Base-by-base conservation (phyloP, 2,329 filamentous ascomycete species). In the Colletotrichum sidae region DNA sequence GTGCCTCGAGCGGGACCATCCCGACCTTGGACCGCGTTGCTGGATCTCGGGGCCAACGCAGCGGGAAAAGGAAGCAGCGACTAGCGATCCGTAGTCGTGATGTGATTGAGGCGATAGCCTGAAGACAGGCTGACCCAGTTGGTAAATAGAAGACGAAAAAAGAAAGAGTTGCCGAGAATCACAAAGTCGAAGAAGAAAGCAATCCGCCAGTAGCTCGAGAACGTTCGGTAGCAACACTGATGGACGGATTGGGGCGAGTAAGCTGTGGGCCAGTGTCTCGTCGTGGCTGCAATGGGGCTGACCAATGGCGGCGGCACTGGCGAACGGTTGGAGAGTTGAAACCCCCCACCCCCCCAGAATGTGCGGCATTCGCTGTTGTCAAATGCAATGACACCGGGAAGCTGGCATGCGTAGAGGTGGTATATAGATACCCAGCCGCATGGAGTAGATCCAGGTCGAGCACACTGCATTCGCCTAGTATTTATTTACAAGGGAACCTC, bases 201-300 rank as follows among this genome's bases (percentile, higher is more conserved):
- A 47, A 61, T 15, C 25, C 25, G 41, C 47, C 41, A 44, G 41
- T 39, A 42, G 34, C 55, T 49, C 37, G 17, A 39, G 35, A 17
- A n/a, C 35, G 33, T 34, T 44, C 15, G n/a, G 38, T 46, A 47
- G 38, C 34, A 50, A 49, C 37, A 49, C 58, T 33, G 39, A 51
- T 51, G 38, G 34, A 13, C 42, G 42, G 42, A 44, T 25, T 25
- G 51, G 33, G 46, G 46, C 13, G 45, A 37, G 25, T 65, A 15
- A 51, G 35, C 46, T 55, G 46, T 55, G 52, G 52, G 15, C 58
- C 58, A 52, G 52, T 65, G 51, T 65, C 58, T 65, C 51, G 58
- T 45, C 41, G 52, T 56, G 60, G 60, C 49, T 59, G 60, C 49
- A 15, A 41, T 46, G 9, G 39, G 50, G 52, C 55, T 35, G 17